Evolutionary conservation across 2,329 filamentous ascomycete genomes (phyloP), one percentile per base, ranked within the genome.

Genomic region (Tympanopsis confertula): DNA sequence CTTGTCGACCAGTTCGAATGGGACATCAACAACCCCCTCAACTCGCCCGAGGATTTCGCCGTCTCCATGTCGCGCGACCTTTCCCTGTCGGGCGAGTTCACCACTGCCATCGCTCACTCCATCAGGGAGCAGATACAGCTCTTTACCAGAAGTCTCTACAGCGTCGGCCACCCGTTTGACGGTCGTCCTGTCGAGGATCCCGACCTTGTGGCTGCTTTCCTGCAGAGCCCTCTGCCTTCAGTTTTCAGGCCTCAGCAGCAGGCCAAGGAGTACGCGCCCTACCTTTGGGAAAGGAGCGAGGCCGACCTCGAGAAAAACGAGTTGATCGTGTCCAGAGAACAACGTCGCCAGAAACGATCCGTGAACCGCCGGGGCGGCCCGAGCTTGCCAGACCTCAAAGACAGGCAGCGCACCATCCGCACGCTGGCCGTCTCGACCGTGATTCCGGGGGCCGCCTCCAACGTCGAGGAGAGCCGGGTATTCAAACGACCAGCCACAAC

Each of bases 1-100:
- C 68, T 98, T 19, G 82, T 95, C 24, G 91, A 98, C 52, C 91
- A 96, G 55, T 96, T 98, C 44, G 91, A 98, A 60, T 98, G 91
- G 91, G 91, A 98, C 50, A 87, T 96, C 55, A 96, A 96, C 60
- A 93, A 94, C 55, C 84, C 88, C 0, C 65, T 82, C 39, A 98
- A 98, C 57, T 93, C 84, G 0, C 87, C 91, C 3, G 91, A 98
- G 60, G 86, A 94, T 41, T 98, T 98, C 56, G 91, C 91, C 19
- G 68, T 75, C 43, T 80, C 80, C 54, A 94, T 96, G 86, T 78
- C 88, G 0, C 76, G 78, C 41, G 91, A 98, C 51, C 70, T 98
- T 19, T 88, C 88, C 4, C 71, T 98, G 14, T 86, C 86, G 1
- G 91, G 91, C 45, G 91, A 98, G 57, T 98, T 98, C 51, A 88